phyloP scores from a whole-genome alignment of 2,329 filamentous ascomycete genomes.

The Hyphodiscus sp. region DNA sequence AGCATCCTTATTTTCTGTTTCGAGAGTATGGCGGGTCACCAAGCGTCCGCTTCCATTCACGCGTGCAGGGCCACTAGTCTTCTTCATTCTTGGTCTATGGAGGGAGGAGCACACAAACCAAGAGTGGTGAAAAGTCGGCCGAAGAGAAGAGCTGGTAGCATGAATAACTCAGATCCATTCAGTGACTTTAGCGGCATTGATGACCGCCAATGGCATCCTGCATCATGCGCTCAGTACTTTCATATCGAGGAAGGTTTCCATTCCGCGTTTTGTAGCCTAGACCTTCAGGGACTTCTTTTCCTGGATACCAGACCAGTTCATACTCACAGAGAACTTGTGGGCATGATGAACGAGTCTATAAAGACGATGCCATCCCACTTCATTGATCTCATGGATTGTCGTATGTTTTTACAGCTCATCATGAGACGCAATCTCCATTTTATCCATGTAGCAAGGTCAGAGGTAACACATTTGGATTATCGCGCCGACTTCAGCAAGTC shows the following conservation, averaged over 20 bases:
- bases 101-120: background rate
- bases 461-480: background rate
- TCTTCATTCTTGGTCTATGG: background rate
- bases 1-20: constrained; percentile 9
- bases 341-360: background rate
- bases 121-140: too few relatives aligned
- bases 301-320: background rate
- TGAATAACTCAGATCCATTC: too few relatives aligned
- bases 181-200: too few relatives aligned
- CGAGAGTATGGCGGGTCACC: constrained; percentile 8
- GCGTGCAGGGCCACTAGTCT: constrained; percentile 3
- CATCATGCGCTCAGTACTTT: background rate
- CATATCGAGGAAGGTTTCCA: background rate
- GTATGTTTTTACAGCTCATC: constrained; percentile 5
- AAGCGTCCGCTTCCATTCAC: constrained; percentile 6
- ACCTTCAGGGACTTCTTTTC: constrained; percentile 7
- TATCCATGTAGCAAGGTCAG: background rate
- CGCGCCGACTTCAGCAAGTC: background rate
- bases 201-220: too few relatives aligned
- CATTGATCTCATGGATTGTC: constrained; percentile 2
- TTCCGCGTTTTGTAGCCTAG: background rate
- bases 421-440: constrained; percentile 12
- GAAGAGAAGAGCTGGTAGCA: too few relatives aligned
- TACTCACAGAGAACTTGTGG: background rate
- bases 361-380: background rate